Evolutionary conservation across 2,329 filamentous ascomycete genomes (phyloP), one percentile per base, ranked within the genome.

Genomic region (Stromatinia cepivora): DNA sequence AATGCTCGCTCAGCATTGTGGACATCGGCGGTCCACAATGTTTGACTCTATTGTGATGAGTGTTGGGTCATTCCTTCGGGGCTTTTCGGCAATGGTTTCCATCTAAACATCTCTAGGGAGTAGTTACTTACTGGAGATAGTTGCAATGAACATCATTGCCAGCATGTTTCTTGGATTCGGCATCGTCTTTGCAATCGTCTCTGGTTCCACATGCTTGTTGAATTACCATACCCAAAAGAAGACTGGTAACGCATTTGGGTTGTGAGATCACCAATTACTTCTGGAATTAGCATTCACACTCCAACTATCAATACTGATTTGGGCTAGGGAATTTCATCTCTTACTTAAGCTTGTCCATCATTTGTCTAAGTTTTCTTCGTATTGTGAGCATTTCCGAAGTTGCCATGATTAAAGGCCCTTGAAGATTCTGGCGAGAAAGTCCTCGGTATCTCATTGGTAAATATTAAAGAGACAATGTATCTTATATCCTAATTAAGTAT

Each of bases 371-470:
- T 73, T 0, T 5, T 45, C 28, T 56, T 72, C 10, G 48, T 73
- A 22, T 70, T 72, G 71, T 72, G 28, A 66, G 67, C 66, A 28
- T 22, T 22, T 25, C 45, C 61, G 5, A 50, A 28, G n/a, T 39
- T 39, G 42, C 10, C 34, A 36, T 52, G 10, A 25, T 36, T 68
- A 34, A 66, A 22, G 7, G 15, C 1, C 10, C 28, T 28, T n/a
- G 1, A 34, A 76, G 74, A 42, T 80, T 85, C 71, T 78, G 87
- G 4, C 86, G 86, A 0, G 86, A 88, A 74, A 85, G 82, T 39
- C 86, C 86, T 7, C 78, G 86, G 64, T 88, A 85, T 82, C 78
- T 87, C 15, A 85, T 86, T 70, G 83, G 83, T 70, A 83, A 87
- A 68, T 84, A 86, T 70, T 83, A 84, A n/a, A 81, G 84, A 22